These are phyloP conservation scores for Lobosporangium transversale DNA, from an alignment of 192 early-diverging fungal genomes.

Conservation along the genomic window DNA sequence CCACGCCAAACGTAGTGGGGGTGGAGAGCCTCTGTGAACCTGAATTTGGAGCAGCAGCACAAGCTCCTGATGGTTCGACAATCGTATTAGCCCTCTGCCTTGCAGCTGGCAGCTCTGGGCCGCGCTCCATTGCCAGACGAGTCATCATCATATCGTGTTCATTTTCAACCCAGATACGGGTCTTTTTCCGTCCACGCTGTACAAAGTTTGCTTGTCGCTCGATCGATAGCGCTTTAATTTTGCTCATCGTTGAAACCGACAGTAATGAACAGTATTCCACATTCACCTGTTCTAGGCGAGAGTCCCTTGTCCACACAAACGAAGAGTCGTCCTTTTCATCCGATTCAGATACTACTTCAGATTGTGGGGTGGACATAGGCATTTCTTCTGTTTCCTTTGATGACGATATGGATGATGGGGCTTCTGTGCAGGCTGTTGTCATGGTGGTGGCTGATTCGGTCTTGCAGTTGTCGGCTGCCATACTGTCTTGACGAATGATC, in stretches of 20 bases:
- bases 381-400: background rate
- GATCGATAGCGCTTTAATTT: slow-evolving; percentile 16
- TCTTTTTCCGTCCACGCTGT: slow-evolving; percentile 26
- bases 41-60: too few species aligned
- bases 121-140: slow-evolving; percentile 33
- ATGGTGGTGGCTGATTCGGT: too few species aligned
- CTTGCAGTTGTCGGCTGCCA: too few species aligned
- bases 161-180: slow-evolving; percentile 50
- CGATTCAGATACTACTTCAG: background rate
- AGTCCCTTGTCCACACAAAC: slow-evolving; percentile 18
- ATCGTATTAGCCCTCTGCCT: background rate
- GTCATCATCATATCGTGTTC: slow-evolving; percentile 55
- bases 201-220: slow-evolving; percentile 14
- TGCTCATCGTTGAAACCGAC: slow-evolving; percentile 25
- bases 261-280: slow-evolving; percentile 35
- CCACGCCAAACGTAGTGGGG: too few species aligned
- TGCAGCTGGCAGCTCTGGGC: slow-evolving; percentile 4
- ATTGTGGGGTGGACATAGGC: background rate
- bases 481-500: too few species aligned
- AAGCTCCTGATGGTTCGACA: too few species aligned
- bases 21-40: too few species aligned
- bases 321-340: background rate
- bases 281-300: slow-evolving; percentile 44
- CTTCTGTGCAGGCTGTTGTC: too few species aligned
- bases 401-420: background rate